A percentile compares a stretch with the other conserved stretches of the same genome.
These are phyloP conservation scores for Trichophyton verrucosum DNA, from an alignment of 2,329 filamentous ascomycete species.

Conservation along the genomic window DNA sequence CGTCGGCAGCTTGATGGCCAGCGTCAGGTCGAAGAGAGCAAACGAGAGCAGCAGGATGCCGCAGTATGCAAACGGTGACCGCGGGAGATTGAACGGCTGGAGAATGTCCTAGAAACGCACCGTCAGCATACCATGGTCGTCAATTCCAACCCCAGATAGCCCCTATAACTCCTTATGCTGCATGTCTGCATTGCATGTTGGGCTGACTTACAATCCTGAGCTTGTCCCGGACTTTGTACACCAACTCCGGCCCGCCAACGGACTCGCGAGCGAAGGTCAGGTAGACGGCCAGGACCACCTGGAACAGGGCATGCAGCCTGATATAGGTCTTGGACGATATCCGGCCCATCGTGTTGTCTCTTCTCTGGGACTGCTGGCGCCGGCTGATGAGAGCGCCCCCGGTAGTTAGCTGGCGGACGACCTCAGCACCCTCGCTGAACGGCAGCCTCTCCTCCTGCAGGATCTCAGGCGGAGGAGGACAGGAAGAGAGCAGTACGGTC, in stretches of 20 bases:
- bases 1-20: slow-evolving; percentile 44
- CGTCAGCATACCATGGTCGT: not conserved
- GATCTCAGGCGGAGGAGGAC: not conserved
- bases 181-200: not conserved
- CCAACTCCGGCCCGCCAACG: slow-evolving; percentile 65
- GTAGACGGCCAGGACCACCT: slow-evolving; percentile 72
- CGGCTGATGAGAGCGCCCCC: too few species aligned
- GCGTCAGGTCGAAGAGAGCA: slow-evolving; percentile 51
- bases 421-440: not conserved
- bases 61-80: slow-evolving; percentile 52
- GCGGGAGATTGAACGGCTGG: slow-evolving; percentile 54
- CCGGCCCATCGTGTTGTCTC: slow-evolving; percentile 54
- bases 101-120: slow-evolving; percentile 35
- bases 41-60: slow-evolving; percentile 61
- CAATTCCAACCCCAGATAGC: not conserved
- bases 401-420: not conserved
- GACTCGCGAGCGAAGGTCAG: slow-evolving; percentile 61
- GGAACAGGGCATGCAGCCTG: slow-evolving; percentile 68
- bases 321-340: slow-evolving; percentile 72
- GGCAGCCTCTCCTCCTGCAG: not conserved
- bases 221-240: slow-evolving; percentile 69
- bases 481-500: not conserved
- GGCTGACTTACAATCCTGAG: slow-evolving; percentile 56
- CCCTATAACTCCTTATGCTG: not conserved
- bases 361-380: slow-evolving; percentile 5